Conservation (phyloP, 768 basidiomycete species). For the Suillus brevipes region DNA sequence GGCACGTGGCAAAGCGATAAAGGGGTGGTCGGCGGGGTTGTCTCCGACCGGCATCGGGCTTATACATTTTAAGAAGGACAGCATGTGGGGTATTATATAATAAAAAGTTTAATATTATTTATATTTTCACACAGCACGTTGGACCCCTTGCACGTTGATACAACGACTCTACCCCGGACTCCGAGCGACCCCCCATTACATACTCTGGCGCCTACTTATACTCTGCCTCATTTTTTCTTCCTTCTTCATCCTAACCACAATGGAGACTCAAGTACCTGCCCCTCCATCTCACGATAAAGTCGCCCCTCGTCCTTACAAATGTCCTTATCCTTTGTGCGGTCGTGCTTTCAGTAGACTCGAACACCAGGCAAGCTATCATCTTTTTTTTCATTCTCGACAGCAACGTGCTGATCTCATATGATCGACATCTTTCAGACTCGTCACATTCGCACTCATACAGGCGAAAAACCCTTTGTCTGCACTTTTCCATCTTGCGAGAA, state of each 20-base stretch:
- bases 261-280: conserved; percentile 21
- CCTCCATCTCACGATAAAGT: conserved; percentile 37
- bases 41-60: no score
- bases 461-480: conserved; percentile 96
- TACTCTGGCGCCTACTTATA: conserved; percentile 10
- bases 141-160: not conserved
- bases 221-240: conserved; percentile 14
- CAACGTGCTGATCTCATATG: conserved; percentile 19
- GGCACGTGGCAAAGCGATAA: no score
- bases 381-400: conserved; percentile 14
- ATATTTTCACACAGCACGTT: not conserved
- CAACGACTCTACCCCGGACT: conserved; percentile 2
- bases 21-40: no score
- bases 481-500: conserved; percentile 95
- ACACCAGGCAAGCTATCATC: conserved; percentile 68
- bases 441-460: conserved; percentile 97
- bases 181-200: conserved; percentile 2
- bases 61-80: no score
- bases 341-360: conserved; percentile 96
- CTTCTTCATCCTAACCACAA: conserved; percentile 17
- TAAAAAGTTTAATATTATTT: no score
- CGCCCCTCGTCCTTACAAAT: conserved; percentile 86
- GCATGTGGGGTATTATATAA: no score
- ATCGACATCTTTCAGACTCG: conserved; percentile 64
- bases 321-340: conserved; percentile 87